Evolutionary conservation across 257 asterid genomes (phyloP).

Genomic region (Solanum verrucosum): DNA sequence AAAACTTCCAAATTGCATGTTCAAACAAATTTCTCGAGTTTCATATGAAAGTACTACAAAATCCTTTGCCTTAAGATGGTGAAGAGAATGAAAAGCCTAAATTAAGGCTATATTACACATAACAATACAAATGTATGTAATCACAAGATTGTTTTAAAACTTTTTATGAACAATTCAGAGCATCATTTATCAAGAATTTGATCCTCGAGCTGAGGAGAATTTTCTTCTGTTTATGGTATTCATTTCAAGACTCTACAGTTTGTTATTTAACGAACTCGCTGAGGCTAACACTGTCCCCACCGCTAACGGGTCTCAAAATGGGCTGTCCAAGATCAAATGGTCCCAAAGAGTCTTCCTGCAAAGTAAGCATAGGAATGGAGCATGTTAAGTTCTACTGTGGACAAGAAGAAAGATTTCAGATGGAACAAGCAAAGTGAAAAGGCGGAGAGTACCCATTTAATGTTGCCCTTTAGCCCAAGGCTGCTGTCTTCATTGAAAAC

Average conservation of each 20-base stretch:
- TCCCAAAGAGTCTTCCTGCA: slow-evolving; percentile 30
- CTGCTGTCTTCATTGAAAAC: slow-evolving; percentile 22
- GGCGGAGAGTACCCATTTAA: slow-evolving; percentile 25
- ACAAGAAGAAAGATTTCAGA: background rate
- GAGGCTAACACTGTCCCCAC: slow-evolving; percentile 16
- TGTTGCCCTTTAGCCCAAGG: slow-evolving; percentile 18
- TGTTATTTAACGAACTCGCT: slow-evolving; percentile 11
- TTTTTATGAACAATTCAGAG: background rate
- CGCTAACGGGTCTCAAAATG: background rate
- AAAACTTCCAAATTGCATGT: background rate
- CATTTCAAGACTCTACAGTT: background rate
- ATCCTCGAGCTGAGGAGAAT: background rate
- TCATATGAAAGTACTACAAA: background rate
- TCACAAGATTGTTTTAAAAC: background rate
- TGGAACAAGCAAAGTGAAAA: background rate
- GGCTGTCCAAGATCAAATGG: slow-evolving; percentile 19
- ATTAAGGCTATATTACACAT: background rate
- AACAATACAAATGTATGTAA: background rate
- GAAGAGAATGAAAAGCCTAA: background rate
- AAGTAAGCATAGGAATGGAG: slow-evolving; percentile 3
- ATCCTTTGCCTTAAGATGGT: background rate
- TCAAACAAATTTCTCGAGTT: background rate
- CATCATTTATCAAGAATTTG: background rate
- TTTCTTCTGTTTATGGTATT: background rate
- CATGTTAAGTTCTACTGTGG: background rate